Conservation (phyloP, 805 yeast genomes). For the Aciculoconidium aculeatum region DNA sequence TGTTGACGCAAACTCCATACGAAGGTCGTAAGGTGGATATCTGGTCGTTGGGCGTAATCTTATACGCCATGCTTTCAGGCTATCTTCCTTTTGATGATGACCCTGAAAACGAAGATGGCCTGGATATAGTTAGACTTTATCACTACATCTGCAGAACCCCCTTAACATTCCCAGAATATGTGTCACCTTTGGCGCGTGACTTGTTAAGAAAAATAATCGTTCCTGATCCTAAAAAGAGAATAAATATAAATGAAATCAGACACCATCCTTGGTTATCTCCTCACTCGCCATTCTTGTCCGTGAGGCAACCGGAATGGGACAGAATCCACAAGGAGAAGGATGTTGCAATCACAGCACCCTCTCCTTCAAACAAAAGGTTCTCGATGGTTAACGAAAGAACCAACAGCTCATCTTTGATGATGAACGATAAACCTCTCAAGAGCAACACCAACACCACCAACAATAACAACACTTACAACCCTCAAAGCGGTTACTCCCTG, state of each 20-base stretch:
- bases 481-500: too few relatives aligned
- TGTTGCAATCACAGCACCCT: slow-evolving; percentile 6
- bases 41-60: slow-evolving; percentile 94
- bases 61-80: slow-evolving; percentile 96
- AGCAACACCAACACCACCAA: slow-evolving; percentile 3
- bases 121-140: slow-evolving; percentile 84
- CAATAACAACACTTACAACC: slow-evolving; percentile 9
- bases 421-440: slow-evolving; percentile 4
- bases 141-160: slow-evolving; percentile 89
- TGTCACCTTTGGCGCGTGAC: slow-evolving; percentile 87
- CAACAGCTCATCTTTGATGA: slow-evolving; percentile 13
- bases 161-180: slow-evolving; percentile 90
- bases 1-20: slow-evolving; percentile 79
- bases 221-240: slow-evolving; percentile 76
- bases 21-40: slow-evolving; percentile 92
- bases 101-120: slow-evolving; percentile 93
- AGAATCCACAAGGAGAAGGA: slow-evolving; percentile 33
- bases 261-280: slow-evolving; percentile 87
- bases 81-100: slow-evolving; percentile 97
- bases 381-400: slow-evolving; percentile 40
- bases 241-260: slow-evolving; percentile 61
- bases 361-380: slow-evolving; percentile 31
- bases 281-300: slow-evolving; percentile 73
- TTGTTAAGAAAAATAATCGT: slow-evolving; percentile 77
- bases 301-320: slow-evolving; percentile 92